Base-by-base conservation (phyloP, 306 rosid species). In the Sicyos edulis region DNA sequence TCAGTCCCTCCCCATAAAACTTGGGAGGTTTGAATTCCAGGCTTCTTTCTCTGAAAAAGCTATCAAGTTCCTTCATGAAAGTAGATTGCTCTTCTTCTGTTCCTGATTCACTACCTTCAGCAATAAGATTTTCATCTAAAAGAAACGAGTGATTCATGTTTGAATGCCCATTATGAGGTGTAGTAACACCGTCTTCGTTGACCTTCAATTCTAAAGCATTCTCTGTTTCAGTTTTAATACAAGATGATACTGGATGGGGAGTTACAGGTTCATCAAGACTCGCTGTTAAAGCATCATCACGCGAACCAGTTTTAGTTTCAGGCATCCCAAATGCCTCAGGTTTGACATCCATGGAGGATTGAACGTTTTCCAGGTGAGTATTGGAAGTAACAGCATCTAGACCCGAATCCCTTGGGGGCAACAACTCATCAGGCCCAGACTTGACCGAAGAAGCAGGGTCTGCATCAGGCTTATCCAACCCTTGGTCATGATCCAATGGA, bases 11-110 rank as follows among this genome's bases (percentile, higher is more conserved):
- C 74, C 99, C 99, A 74, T 95, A 95, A 80, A 95, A 95, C 86
- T 95, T 95, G 7, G 92, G 99, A 71, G 92, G 95, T 78, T 95
- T 95, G 74, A 91, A 95, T 67, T 95, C 99, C 96, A 90, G 80
- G 85, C 82, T 75, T 82, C 95, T 89, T 83, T 95, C 96, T 77
- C 84, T 87, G 64, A 95, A 95, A 84, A 95, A 95, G 75, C 61
- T 82, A 73, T 91, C 97, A 67, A 95, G 88, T 91, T 80, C 97
- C 84, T 82, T 86, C 93, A 85, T 88, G 80, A 95, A 95, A 73
- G 85, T 85, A 4, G 92, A 84, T 80, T 91, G 99, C 15, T 95
- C 97, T 74, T 79, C 92, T 75, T 95, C 99, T 1, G 99, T 81
- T 70, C 99, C 99, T 0, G 99, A 87, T 76, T 91, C 99, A 78